Evolutionary conservation across 1,139 yeast genomes (phyloP), one percentile per base, ranked within the genome.

Genomic region (Yamadazyma sp.): DNA sequence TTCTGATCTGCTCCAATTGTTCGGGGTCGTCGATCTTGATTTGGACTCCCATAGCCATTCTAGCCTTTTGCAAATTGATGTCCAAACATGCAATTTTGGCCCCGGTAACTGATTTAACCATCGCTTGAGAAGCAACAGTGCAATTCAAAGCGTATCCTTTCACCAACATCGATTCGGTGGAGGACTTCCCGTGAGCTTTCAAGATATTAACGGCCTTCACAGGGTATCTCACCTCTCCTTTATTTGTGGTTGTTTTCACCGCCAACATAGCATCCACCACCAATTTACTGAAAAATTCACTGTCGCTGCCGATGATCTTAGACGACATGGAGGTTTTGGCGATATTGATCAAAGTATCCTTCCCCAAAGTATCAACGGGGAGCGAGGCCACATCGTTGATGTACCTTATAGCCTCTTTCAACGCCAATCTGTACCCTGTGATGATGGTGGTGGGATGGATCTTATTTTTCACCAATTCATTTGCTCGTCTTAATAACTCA

Each of bases 31-130:
- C 96, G 56, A 94, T 88, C 59, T 92, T 91, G 61, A 94, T 87
- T 64, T 91, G 95, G 40, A 94, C 98, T 39, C 99, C 99, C 83
- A 94, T 82, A 29, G 98, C 96, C 98, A 94, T 89, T 62, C 91
- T 81, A 7, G 97, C 92, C 64, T 91, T 92, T 64, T 94, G 98
- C 58, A 94, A 72, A 64, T 94, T 92, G 66, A 94, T 80, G 64
- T 94, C 99, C 58, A 94, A 75, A 52, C 92, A 84, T 4, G 98
- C 99, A 58, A 94, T 88, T 58, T 84, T 87, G 37, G 95, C 95
- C 50, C 76, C 75, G 37, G 73, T 64, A 37, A 94, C 69, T 36
- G 76, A 73, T 55, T 87, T 88, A 49, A 79, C 75, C 98, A 94
- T 94, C 16, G 98, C 98, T 66, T 92, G 98, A 10, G 96, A 87